A percentile compares a stretch with the other conserved stretches of the same genome.
Evolutionary conservation across 2,329 filamentous ascomycete genomes (phyloP).

Genomic region (Tolypocladium tropicale): DNA sequence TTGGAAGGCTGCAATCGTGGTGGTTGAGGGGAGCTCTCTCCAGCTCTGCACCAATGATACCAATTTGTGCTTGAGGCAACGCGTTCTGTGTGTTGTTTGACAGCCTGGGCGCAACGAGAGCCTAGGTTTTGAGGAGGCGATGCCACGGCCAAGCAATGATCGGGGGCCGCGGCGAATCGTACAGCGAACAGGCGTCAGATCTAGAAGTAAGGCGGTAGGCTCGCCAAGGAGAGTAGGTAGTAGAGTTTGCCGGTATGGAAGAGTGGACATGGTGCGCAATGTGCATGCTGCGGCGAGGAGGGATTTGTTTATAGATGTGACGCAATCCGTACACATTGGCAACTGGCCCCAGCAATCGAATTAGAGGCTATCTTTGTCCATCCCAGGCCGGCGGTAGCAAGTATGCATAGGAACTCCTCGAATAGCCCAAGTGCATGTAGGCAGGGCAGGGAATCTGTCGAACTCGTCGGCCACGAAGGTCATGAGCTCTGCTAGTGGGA

Average conservation of each 20-base stretch:
- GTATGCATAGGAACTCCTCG: too few species aligned
- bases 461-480: too few species aligned
- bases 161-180: background rate
- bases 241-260: background rate
- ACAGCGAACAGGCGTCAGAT: background rate
- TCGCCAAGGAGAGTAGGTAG: background rate
- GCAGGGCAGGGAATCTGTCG: too few species aligned
- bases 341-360: background rate
- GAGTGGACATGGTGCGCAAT: background rate
- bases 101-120: background rate
- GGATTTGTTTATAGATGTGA: background rate
- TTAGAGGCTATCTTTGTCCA: too few species aligned
- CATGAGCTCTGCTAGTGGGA: too few species aligned
- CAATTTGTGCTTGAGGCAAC: background rate
- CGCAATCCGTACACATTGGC: background rate
- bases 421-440: background rate
- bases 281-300: background rate
- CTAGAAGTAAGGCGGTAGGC: background rate
- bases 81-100: background rate
- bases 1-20: background rate
- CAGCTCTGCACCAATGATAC: background rate
- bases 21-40: background rate
- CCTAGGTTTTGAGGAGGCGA: background rate
- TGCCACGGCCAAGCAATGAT: background rate
- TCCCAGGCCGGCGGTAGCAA: too few species aligned